Evolutionary conservation across 129 eudicot genomes (phyloP).

Genomic region (Centella asiatica): DNA sequence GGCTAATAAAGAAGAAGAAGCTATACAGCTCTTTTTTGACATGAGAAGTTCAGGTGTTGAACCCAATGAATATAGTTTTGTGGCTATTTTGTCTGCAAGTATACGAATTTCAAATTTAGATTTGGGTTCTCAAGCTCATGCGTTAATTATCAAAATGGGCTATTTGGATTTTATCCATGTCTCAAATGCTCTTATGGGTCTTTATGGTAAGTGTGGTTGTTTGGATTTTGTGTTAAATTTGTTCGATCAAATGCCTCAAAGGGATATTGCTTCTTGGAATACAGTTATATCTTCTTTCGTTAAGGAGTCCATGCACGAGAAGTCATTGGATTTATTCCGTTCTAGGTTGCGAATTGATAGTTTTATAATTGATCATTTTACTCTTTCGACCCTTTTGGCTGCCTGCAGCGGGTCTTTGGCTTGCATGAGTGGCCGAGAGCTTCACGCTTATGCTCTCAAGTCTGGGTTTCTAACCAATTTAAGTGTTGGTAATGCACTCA

Average conservation of each 20-base stretch:
- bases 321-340: slow-evolving; percentile 45
- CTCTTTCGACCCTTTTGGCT: slow-evolving; percentile 53
- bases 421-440: slow-evolving; percentile 34
- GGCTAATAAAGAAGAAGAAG: slow-evolving; percentile 36
- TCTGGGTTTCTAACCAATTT: slow-evolving; percentile 37
- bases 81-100: slow-evolving; percentile 78
- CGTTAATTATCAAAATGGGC: slow-evolving; percentile 51
- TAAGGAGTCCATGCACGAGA: slow-evolving; percentile 38
- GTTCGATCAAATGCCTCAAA: slow-evolving; percentile 56
- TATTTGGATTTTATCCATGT: slow-evolving; percentile 38
- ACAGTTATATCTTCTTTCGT: slow-evolving; percentile 54
- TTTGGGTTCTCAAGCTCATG: slow-evolving; percentile 65
- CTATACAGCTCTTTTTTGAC: slow-evolving; percentile 41
- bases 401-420: slow-evolving; percentile 44
- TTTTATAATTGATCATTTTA: slow-evolving; percentile 41
- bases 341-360: slow-evolving; percentile 32
- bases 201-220: slow-evolving; percentile 58
- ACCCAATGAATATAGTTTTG: slow-evolving; percentile 68
- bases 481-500: slow-evolving; percentile 79
- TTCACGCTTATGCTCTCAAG: slow-evolving; percentile 57
- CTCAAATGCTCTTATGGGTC: slow-evolving; percentile 63
- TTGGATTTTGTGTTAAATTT: slow-evolving; percentile 38
- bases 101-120: slow-evolving; percentile 35
- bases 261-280: slow-evolving; percentile 77
- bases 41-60: slow-evolving; percentile 61